These are phyloP conservation scores for Aspergillus quadrilineatus DNA, from an alignment of 2,329 filamentous ascomycete species.

Conservation along the genomic window DNA sequence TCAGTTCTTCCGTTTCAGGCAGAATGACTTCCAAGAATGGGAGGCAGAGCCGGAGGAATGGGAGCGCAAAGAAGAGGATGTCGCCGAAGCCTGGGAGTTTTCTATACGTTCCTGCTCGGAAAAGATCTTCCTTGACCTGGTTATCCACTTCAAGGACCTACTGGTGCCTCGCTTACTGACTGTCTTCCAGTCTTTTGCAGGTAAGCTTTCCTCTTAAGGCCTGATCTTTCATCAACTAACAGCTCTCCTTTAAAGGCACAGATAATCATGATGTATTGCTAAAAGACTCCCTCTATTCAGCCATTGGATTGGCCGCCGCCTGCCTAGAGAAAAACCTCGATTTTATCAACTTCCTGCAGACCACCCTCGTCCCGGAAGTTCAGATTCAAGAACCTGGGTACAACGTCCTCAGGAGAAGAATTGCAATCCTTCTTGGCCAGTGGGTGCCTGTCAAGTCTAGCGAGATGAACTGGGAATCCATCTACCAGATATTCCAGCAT, in stretches of 20 bases:
- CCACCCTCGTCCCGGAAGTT: constrained; percentile 74
- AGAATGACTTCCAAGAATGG: constrained; percentile 85
- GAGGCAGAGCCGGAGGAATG: constrained; percentile 93
- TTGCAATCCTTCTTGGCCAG: constrained; percentile 83
- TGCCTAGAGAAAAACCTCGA: constrained; percentile 73
- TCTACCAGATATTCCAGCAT: constrained; percentile 88
- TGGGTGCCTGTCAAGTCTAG: constrained; percentile 81
- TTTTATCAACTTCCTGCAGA: constrained; percentile 75
- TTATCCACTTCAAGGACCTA: constrained; percentile 82
- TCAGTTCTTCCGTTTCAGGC: constrained; percentile 82
- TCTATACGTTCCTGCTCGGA: constrained; percentile 90
- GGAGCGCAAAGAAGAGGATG: constrained; percentile 84
- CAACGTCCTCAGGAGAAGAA: constrained; percentile 81
- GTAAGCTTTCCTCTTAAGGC: constrained; percentile 41
- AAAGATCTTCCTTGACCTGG: constrained; percentile 86
- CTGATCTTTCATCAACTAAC: constrained; percentile 18
- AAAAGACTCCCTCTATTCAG: constrained; percentile 93
- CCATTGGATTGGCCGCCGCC: constrained; percentile 80
- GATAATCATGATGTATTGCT: constrained; percentile 70
- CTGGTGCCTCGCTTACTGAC: constrained; percentile 74
- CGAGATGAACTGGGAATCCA: constrained; percentile 65
- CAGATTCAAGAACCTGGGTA: constrained; percentile 67
- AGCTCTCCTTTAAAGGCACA: constrained; percentile 39
- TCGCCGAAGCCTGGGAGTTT: constrained; percentile 85
- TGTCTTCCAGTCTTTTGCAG: constrained; percentile 78